Base-by-base conservation (phyloP, 148 eudicot species). In the Silene uniflora region DNA sequence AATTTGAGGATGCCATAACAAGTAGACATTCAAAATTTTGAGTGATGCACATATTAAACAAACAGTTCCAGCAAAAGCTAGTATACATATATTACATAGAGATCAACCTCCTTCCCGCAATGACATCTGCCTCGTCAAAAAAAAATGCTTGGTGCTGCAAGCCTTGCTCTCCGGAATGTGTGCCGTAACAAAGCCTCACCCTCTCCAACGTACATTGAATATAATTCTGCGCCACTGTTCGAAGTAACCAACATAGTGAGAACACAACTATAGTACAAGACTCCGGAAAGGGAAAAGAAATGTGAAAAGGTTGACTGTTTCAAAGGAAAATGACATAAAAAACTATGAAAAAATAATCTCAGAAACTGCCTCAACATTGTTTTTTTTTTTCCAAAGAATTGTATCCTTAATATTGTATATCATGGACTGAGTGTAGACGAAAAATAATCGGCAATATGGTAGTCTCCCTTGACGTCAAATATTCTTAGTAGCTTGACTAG, bases 101-200 rank as follows among this genome's bases (percentile, higher is more conserved):
- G 47, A 74, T 47, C 59, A 62, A 90, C 97, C 98, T 81, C 82
- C 87, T 88, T 68, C 91, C 89, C 61, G 88, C 98, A 85, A 95
- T 84, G 52, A 84, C 90, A 84, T 92, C 97, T 49, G 92, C 98
- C 82, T 92, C 98, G 69, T 95, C 98, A 68, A 95, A 95, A 74
- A 95, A 95, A 80, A 78, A 95, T 90, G 86, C 98, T 95, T 52
- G 98, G 98, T 60, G 98, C 97, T 62, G 96, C 97, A 78, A 95
- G 93, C 74, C 93, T 89, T 80, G 98, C 98, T 86, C 89, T 92
- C 16, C 89, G 86, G 80, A 94, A 94, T 44, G 92, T 90, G 77
- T 90, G 89, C 47, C 98, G 90, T 84, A 94, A 76, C 81, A 94
- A 88, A 72, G 96, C 92, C 77, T 94, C 98, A 73, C 98, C 98